phyloP scores from a whole-genome alignment of 139 green algal species.

The Chlamydomonas sp. region DNA sequence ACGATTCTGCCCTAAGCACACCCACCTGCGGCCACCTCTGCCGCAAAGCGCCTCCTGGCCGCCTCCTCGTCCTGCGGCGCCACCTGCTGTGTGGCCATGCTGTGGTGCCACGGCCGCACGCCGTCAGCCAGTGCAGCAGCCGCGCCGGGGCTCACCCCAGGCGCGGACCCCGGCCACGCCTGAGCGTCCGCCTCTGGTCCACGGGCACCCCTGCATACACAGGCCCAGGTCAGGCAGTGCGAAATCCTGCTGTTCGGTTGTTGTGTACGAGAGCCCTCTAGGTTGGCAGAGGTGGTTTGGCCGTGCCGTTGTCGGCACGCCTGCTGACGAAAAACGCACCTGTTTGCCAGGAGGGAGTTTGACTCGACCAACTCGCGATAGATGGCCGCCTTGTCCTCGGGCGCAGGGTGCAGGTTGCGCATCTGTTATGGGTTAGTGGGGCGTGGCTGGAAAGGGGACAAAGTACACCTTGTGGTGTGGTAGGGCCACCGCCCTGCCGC shows the following conservation, averaged over 20 bases:
- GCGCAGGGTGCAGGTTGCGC: neutral
- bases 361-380: neutral
- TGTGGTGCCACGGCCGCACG: constrained; percentile 23
- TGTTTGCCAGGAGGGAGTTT: neutral
- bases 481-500: too few species aligned
- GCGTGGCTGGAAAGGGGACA: too few species aligned
- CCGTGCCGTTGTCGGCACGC: too few species aligned
- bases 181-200: neutral
- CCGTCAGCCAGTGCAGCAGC: neutral
- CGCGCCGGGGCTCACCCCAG: neutral
- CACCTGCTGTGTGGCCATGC: constrained; percentile 12
- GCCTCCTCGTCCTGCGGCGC: neutral
- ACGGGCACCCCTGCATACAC: neutral
- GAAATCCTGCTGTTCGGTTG: neutral
- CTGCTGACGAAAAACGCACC: neutral
- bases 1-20: neutral
- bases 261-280: neutral
- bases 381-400: constrained; percentile 7
- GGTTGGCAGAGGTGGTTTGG: neutral
- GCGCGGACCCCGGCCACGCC: neutral
- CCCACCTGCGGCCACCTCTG: constrained; percentile 28
- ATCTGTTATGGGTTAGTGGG: neutral
- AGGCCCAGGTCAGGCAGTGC: neutral
- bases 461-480: too few species aligned
- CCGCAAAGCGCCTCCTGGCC: constrained; percentile 16